phyloP scores from a whole-genome alignment of 2,329 filamentous ascomycete genomes.

The Claviceps sp. region DNA sequence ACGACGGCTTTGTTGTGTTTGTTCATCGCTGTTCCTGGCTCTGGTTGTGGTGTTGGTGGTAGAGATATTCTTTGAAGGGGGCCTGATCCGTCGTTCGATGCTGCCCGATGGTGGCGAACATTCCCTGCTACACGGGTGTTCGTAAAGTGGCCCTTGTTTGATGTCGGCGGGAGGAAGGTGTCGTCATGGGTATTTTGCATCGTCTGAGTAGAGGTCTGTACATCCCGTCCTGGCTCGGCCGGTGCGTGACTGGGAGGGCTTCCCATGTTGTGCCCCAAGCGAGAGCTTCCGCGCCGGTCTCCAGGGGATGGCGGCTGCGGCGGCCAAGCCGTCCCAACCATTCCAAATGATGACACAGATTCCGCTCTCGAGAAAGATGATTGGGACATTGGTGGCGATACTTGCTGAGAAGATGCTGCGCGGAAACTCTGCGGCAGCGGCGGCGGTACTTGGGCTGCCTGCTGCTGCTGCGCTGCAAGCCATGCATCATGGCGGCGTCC shows the following conservation, averaged over 20 bases:
- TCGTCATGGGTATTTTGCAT: background rate
- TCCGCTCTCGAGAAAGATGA: background rate
- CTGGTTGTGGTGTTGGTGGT: background rate
- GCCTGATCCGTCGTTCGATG: background rate
- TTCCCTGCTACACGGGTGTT: background rate
- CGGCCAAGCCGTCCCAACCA: constrained; percentile 1
- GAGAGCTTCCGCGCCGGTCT: background rate
- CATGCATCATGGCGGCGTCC: constrained; percentile 5
- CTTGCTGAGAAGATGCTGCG: constrained; percentile 4
- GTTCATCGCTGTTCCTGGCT: background rate
- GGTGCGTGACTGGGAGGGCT: background rate
- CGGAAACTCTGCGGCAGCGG: background rate
- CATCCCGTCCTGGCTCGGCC: background rate
- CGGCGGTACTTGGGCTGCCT: background rate
- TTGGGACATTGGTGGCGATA: constrained; percentile 4
- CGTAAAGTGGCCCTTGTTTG: background rate
- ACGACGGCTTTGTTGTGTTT: background rate
- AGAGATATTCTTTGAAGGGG: constrained; percentile 1
- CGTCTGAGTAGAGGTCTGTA: background rate
- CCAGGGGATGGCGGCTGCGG: background rate
- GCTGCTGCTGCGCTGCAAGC: constrained; percentile 3
- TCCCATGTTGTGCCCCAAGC: background rate
- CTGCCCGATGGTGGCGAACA: background rate
- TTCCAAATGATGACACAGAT: constrained; percentile 3
- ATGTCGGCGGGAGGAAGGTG: background rate